Evolutionary conservation across 2,329 filamentous ascomycete genomes (phyloP).

Genomic region (Emmonsiellopsis sp.): DNA sequence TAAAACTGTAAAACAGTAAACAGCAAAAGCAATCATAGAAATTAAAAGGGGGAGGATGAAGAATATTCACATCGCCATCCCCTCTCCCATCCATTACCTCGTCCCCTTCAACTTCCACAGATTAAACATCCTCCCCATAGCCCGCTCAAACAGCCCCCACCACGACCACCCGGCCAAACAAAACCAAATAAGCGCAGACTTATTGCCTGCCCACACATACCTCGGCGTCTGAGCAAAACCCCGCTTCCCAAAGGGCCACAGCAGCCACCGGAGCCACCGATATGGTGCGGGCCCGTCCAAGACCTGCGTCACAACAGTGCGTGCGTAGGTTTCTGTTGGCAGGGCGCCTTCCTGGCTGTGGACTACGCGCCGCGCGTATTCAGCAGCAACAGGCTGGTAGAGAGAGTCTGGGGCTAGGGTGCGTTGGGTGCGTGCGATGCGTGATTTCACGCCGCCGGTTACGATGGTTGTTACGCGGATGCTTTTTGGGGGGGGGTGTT

Average conservation of each 20-base stretch:
- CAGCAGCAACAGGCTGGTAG: conserved; percentile 43
- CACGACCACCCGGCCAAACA: conserved; percentile 40
- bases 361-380: conserved; percentile 43
- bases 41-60: background rate
- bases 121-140: conserved; percentile 45
- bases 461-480: conserved; percentile 46
- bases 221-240: conserved; percentile 22
- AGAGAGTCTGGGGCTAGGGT: conserved; percentile 39
- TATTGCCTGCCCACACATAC: conserved; percentile 42
- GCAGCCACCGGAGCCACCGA: conserved; percentile 25
- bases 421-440: conserved; percentile 47
- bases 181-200: conserved; percentile 42
- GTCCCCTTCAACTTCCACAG: conserved; percentile 36
- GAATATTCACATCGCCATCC: no score
- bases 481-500: conserved; percentile 15
- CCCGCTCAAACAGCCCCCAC: conserved; percentile 22
- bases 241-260: conserved; percentile 36
- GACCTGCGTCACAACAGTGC: conserved; percentile 46
- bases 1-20: no score
- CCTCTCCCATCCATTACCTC: background rate
- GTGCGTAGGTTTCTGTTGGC: conserved; percentile 45
- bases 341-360: conserved; percentile 48
- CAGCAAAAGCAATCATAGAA: background rate
- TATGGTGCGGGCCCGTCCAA: conserved; percentile 37
- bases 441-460: conserved; percentile 52